Base-by-base conservation (phyloP, 2,329 filamentous ascomycete genomes). In the Colletotrichum filicis region DNA sequence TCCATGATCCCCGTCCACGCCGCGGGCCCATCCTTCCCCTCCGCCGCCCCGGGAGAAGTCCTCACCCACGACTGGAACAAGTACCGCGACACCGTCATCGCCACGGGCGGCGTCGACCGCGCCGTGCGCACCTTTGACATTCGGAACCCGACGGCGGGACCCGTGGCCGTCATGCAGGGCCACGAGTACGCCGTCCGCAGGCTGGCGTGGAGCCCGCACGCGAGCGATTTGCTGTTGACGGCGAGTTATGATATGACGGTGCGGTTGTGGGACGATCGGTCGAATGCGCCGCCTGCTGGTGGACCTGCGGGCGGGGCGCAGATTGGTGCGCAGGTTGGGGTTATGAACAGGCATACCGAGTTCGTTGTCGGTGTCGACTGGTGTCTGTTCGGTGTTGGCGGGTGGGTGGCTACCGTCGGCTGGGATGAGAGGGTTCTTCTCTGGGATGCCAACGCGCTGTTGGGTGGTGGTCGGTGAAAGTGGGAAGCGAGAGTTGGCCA, bases 1-100 rank as follows among this genome's bases (percentile, higher is more conserved):
- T 84, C 94, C 66, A 91, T 93, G 76, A 93, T 98, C 66, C 94
- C 95, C 1, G 95, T 97, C 58, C 95, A 98, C 82, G 90, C 90
- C 3, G 87, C 90, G 3, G 88, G 89, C 0, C 87, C 90, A 19
- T 83, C 86, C 12, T 84, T 85, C 12, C 76, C 78, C 75, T 75
- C 76, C 14, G 77, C 79, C 19, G 79, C 77, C 65, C 95, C 95
- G 0, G 88, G 91, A 11, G 97, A 99, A 85, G 91, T 94, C 49
- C 89, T 99, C 37, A 98, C 95, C 0, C 97, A 98, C 83, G 97
- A 99, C 83, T 99, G 97, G 97, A 99, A 99, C 85, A 99, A 99
- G 83, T 99, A 99, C 84, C 90, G 93, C 52, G 91, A 95, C 76
- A 93, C 92, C 0, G 87, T 98, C 30, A 86, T 99, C 67, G 97